Percentiles rank a stretch among this genome's conserved stretches.
These are phyloP conservation scores for Gonapodya prolifera DNA, from an alignment of 192 early-diverging fungal genomes.

Conservation along the genomic window DNA sequence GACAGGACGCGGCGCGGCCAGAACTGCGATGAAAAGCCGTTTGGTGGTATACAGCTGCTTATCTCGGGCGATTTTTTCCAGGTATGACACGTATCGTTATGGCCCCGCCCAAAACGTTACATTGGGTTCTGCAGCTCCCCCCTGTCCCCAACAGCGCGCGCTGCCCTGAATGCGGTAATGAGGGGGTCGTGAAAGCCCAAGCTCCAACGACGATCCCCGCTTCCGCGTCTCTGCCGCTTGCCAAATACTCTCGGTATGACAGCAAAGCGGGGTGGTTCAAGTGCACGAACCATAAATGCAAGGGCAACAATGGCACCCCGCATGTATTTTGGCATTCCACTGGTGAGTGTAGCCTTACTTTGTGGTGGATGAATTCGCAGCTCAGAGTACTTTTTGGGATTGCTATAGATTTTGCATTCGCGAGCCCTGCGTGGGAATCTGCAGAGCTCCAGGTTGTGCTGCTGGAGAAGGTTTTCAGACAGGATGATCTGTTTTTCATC, in stretches of 20 bases:
- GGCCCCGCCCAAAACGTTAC: neutral
- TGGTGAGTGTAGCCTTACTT: neutral
- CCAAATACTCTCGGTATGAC: neutral
- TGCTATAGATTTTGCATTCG: neutral
- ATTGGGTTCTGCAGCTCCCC: neutral
- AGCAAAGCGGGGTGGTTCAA: neutral
- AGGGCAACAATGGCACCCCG: neutral
- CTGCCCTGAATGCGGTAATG: neutral
- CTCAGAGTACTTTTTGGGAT: neutral
- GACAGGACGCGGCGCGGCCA: neutral
- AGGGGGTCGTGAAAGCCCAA: neutral
- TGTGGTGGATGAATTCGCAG: neutral
- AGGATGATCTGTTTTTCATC: neutral
- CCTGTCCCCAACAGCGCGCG: neutral
- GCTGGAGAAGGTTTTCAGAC: neutral
- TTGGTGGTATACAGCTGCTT: conserved; percentile 1
- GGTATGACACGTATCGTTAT: neutral
- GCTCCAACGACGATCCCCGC: neutral
- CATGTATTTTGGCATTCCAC: neutral
- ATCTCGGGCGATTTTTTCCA: conserved; percentile 1
- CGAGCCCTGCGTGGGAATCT: neutral
- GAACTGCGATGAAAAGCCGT: neutral
- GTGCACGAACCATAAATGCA: neutral
- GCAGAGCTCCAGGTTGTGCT: neutral
- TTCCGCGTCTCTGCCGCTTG: too few relatives aligned